Evolutionary conservation across 2,329 filamentous ascomycete genomes (phyloP), one percentile per base, ranked within the genome.

Genomic region (Clonostachys chloroleuca): DNA sequence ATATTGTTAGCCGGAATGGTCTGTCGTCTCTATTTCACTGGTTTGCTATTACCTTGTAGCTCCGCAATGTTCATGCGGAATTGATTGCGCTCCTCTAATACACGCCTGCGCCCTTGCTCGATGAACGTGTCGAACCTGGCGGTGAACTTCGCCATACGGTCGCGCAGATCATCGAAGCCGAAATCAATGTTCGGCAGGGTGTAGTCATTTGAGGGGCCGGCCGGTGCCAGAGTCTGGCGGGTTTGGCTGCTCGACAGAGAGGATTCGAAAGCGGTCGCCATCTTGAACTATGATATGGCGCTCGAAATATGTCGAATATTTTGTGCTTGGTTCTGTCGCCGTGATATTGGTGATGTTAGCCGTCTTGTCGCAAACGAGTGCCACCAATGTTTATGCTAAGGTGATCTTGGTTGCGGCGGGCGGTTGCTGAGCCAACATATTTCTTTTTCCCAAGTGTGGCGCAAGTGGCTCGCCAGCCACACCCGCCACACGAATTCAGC

Each of bases 111-210:
- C 0, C 92, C 91, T 53, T 89, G 84, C 61, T 96, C 92, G 53
- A 99, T 96, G 58, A 96, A 97, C 0, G 85, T 84, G 63, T 99
- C 94, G 58, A 99, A 99, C 57, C 83, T 87, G 9, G 83, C 79
- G 0, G 88, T 96, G 65, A 99, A 99, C 53, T 88, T 89, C 46
- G 86, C 80, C 94, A 99, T 97, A 68, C 91, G 88, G 60, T 92
- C 90, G 68, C 92, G 92, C 62, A 99, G 71, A 56, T 96, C 90
- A 58, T 97, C 92, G 66, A 97, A 97, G 49, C 91, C 91, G 66
- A 99, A 97, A 68, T 96, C 91, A 66, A 95, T 88, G 63, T 80
- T 89, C 35, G 94, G 94, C 9, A 99, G 81, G 44, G 83, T 82
- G 63, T 91, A 87, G 40, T 84, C 86, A 71, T 89, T 82, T 7